These are phyloP conservation scores for Iris macrosiphon DNA, from an alignment of 106 monocot species.

Conservation along the genomic window DNA sequence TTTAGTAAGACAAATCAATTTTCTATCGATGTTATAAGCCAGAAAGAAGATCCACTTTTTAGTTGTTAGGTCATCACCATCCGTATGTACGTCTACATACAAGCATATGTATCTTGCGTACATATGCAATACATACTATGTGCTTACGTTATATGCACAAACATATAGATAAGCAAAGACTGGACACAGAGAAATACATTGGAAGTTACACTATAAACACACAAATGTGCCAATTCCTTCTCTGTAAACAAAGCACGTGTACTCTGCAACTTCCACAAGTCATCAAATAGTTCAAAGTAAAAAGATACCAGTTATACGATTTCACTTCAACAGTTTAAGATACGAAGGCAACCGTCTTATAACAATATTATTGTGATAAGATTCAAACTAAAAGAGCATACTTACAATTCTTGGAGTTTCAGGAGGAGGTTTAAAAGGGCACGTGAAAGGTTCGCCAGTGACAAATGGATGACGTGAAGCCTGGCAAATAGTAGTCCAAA, in stretches of 20 bases:
- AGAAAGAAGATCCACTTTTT: neutral
- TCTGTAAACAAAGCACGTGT: neutral
- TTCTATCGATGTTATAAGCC: neutral
- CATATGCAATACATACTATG: too few relatives aligned
- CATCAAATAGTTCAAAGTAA: neutral
- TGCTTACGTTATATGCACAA: too few relatives aligned
- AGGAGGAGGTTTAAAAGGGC: constrained; percentile 59
- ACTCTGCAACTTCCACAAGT: neutral
- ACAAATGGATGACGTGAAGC: constrained; percentile 95
- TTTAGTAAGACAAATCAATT: neutral
- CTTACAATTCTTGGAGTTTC: constrained; percentile 86
- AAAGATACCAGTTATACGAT: too few relatives aligned
- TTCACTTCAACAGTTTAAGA: neutral
- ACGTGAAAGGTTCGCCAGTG: constrained; percentile 79
- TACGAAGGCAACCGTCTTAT: neutral
- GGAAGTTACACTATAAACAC: too few relatives aligned
- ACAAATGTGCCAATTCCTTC: neutral
- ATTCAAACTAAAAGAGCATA: neutral
- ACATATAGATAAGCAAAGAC: too few relatives aligned
- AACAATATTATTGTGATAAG: neutral
- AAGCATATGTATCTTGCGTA: too few relatives aligned
- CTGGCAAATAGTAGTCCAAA: constrained; percentile 31
- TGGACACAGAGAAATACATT: too few relatives aligned
- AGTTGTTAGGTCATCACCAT: too few relatives aligned
- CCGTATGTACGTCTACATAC: too few relatives aligned